Conservation (phyloP, 345 rosid genomes). For the Crucihimalaya himalaica region DNA sequence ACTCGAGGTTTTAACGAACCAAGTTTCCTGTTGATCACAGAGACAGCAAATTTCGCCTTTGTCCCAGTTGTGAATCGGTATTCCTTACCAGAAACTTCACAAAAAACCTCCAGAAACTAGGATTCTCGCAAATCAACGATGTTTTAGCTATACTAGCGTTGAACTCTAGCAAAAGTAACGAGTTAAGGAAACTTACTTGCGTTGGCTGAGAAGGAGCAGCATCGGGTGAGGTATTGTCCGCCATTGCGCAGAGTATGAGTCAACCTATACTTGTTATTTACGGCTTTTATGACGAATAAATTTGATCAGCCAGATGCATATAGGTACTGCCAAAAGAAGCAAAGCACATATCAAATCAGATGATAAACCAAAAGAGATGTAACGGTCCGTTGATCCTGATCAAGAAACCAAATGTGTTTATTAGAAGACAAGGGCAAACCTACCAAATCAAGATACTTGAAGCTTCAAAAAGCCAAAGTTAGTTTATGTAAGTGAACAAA, state of each 20-base stretch:
- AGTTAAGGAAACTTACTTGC: neutral
- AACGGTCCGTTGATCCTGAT: no score
- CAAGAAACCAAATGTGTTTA: no score
- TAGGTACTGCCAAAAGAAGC: neutral
- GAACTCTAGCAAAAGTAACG: neutral
- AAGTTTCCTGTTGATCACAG: conserved; percentile 66
- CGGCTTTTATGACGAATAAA: neutral
- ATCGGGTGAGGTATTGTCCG: neutral
- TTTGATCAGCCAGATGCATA: no score
- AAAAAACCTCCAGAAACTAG: conserved; percentile 72
- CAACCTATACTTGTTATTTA: neutral
- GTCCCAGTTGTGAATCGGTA: conserved; percentile 72
- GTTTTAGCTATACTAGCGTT: neutral
- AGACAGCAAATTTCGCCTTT: conserved; percentile 77
- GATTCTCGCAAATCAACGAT: neutral
- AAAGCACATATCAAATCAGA: neutral
- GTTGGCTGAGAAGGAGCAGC: neutral
- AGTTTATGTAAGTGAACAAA: no score
- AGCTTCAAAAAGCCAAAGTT: no score
- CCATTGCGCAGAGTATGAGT: neutral
- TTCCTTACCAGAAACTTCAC: conserved; percentile 54
- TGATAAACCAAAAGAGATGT: no score
- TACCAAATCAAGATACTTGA: no score
- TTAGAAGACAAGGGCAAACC: no score
- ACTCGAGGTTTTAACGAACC: conserved; percentile 46